Evolutionary conservation across 257 asterid genomes (phyloP), one percentile per base, ranked within the genome.

Genomic region (Echites panduratus): DNA sequence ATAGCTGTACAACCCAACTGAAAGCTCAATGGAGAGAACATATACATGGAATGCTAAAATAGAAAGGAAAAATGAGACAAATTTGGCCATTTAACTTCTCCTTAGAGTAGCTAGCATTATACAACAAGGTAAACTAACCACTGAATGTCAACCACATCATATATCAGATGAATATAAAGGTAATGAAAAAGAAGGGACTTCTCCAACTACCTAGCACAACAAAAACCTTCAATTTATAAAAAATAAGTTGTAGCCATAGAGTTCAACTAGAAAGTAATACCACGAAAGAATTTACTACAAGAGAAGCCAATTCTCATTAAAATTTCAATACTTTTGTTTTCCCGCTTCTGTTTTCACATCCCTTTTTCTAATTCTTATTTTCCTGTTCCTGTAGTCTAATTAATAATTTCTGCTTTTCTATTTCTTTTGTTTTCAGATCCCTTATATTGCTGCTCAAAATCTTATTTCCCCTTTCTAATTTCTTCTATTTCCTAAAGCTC

Each of bases 261-360:
- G 0, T 22, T 2, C 16, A 56, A 9, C 41, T 2, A 27, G 22
- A 4, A 11, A 27, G 3, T 59, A 56, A 22, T 20, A 59, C 11
- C 26, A 29, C 5, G 48, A 20, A 44, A 69, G 61, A 79, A 32
- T 32, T 66, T n/a, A n/a, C n/a, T n/a, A n/a, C n/a, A n/a, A n/a
- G n/a, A n/a, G n/a, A n/a, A n/a, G n/a, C n/a, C n/a, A n/a, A n/a
- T n/a, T n/a, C n/a, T n/a, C n/a, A n/a, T n/a, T n/a, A n/a, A n/a
- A n/a, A n/a, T n/a, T n/a, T n/a, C n/a, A n/a, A n/a, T n/a, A n/a
- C n/a, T n/a, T n/a, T n/a, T n/a, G n/a, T n/a, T n/a, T n/a, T n/a
- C n/a, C n/a, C n/a, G n/a, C n/a, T n/a, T n/a, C n/a, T n/a, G n/a
- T n/a, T n/a, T n/a, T n/a, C n/a, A n/a, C n/a, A n/a, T n/a, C n/a